Conservation (phyloP, 257 asterid genomes). For the Datura wrightii region DNA sequence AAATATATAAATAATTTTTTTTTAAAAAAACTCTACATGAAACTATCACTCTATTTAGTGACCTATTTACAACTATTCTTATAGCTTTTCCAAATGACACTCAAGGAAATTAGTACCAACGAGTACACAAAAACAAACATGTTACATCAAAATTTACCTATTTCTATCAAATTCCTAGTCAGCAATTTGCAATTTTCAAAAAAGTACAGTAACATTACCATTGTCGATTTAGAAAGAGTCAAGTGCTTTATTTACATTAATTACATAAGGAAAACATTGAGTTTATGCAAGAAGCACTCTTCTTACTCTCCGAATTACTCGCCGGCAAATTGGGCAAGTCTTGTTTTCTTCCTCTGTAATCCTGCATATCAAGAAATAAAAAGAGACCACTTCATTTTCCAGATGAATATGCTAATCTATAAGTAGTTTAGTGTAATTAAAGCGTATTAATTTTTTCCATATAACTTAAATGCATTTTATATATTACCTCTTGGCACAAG, state of each 20-base stretch:
- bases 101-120: background rate
- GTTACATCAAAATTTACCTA: background rate
- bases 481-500: conserved; percentile 64
- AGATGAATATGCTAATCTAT: background rate
- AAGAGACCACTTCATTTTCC: background rate
- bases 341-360: conserved; percentile 46
- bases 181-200: background rate
- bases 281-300: conserved; percentile 39
- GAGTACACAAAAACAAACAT: background rate
- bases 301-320: conserved; percentile 44
- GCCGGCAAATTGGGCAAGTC: conserved; percentile 60
- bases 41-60: too few relatives aligned
- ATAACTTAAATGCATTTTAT: background rate
- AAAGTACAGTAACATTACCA: background rate
- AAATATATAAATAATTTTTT: too few relatives aligned
- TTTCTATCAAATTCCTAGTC: background rate
- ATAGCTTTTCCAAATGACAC: background rate
- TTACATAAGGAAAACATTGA: background rate
- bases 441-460: background rate
- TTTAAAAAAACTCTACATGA: too few relatives aligned
- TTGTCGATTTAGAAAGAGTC: background rate
- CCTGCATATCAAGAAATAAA: conserved; percentile 40
- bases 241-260: background rate
- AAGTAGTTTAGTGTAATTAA: background rate
- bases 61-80: background rate